phyloP scores from a whole-genome alignment of 139 green algal genomes.

The Tetratostichococcus sp. region DNA sequence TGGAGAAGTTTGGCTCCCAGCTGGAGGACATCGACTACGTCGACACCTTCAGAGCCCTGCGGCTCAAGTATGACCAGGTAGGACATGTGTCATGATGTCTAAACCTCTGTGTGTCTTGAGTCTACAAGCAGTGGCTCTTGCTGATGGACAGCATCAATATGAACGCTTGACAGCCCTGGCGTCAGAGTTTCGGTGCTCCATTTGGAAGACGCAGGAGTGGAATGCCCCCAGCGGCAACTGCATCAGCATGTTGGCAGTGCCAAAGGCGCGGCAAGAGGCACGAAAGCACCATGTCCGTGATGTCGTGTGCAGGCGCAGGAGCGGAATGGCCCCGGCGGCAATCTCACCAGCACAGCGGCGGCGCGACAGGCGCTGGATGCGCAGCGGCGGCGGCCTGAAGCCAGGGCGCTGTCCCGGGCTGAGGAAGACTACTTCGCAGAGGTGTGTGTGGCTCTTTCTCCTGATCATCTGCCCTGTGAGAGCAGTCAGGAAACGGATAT shows the following conservation, averaged over 20 bases:
- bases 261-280: too few species aligned
- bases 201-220: too few species aligned
- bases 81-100: too few species aligned
- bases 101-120: too few species aligned
- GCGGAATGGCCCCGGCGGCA: not conserved
- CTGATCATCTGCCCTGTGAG: not conserved
- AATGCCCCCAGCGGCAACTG: too few species aligned
- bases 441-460: not conserved
- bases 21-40: slow-evolving; percentile 68
- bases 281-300: too few species aligned
- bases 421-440: slow-evolving; percentile 28
- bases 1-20: slow-evolving; percentile 46
- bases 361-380: not conserved
- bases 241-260: too few species aligned
- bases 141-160: too few species aligned
- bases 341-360: not conserved
- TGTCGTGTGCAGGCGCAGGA: not conserved
- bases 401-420: slow-evolving; percentile 1
- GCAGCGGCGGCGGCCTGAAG: slow-evolving; percentile 16
- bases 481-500: not conserved
- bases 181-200: too few species aligned
- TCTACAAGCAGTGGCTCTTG: too few species aligned
- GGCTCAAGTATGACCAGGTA: slow-evolving; percentile 65
- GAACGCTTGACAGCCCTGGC: too few species aligned
- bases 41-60: slow-evolving; percentile 77